Evolutionary conservation across 768 basidiomycete species (phyloP).

Genomic region (Suillus brevipes): DNA sequence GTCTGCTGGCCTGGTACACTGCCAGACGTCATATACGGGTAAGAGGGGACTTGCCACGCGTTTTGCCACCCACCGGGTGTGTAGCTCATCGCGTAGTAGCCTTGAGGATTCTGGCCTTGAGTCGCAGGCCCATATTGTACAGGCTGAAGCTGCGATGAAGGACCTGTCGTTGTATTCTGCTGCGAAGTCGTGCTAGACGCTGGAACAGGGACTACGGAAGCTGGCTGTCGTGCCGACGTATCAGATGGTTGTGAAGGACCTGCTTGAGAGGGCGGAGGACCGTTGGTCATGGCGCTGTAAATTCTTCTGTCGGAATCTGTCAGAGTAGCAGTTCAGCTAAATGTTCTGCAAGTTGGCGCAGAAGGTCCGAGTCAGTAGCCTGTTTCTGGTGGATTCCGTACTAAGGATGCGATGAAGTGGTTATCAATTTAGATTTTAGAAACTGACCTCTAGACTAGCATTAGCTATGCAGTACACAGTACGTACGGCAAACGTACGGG

Average conservation of each 20-base stretch:
- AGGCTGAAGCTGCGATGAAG: conserved; percentile 21
- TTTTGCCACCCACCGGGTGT: conserved; percentile 34
- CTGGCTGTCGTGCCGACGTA: conserved; percentile 8
- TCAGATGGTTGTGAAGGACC: conserved; percentile 34
- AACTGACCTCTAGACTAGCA: neutral
- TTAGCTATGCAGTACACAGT: neutral
- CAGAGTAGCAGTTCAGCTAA: neutral
- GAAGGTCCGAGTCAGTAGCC: neutral
- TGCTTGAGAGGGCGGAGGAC: conserved; percentile 42
- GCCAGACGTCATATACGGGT: conserved; percentile 30
- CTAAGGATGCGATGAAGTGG: neutral
- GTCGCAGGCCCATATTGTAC: conserved; percentile 16
- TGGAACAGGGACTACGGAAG: conserved; percentile 12
- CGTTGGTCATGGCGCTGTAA: conserved; percentile 36
- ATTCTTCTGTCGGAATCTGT: neutral
- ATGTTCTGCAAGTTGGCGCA: neutral
- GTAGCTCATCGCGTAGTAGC: conserved; percentile 35
- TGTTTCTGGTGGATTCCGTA: neutral
- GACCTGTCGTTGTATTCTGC: conserved; percentile 15
- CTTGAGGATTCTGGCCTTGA: conserved; percentile 27
- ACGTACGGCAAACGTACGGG: too few relatives aligned
- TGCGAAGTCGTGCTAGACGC: conserved; percentile 12
- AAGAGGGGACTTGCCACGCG: conserved; percentile 35
- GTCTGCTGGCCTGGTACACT: conserved; percentile 34
- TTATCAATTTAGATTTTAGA: neutral